Percentiles rank a stretch among this genome's conserved stretches.
Conservation (phyloP, 2,329 filamentous ascomycete genomes). For the Colletotrichum spaethianum region DNA sequence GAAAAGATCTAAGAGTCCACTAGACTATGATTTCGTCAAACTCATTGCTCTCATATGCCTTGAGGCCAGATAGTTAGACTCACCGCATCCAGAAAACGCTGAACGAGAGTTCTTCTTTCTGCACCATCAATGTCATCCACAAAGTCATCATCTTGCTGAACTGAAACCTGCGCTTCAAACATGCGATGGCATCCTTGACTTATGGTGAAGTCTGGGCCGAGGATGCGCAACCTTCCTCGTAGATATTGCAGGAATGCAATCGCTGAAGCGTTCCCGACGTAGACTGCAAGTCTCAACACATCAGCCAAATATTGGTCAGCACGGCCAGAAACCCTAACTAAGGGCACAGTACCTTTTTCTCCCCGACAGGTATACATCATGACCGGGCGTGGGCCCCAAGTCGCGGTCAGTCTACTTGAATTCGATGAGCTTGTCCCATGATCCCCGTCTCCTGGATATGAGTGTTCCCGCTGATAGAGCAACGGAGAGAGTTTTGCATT, state of each 20-base stretch:
- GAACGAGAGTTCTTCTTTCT: neutral
- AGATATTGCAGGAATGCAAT: conserved; percentile 70
- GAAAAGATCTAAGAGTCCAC: conserved; percentile 53
- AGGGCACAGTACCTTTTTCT: neutral
- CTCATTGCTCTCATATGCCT: neutral
- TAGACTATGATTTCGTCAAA: conserved; percentile 45
- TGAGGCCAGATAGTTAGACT: neutral
- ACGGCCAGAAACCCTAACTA: neutral
- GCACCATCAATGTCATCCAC: conserved; percentile 6
- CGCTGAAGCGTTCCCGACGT: conserved; percentile 64
- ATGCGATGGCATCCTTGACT: conserved; percentile 65
- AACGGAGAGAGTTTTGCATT: neutral
- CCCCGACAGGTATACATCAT: conserved; percentile 29
- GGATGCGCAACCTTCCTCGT: conserved; percentile 62
- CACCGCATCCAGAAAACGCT: conserved; percentile 28
- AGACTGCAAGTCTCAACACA: conserved; percentile 51
- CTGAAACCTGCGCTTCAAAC: conserved; percentile 60
- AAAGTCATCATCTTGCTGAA: neutral
- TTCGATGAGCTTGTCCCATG: neutral
- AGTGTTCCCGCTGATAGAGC: neutral
- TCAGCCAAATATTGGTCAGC: neutral
- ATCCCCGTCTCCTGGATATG: neutral
- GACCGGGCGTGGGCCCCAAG: neutral
- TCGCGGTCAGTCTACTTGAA: neutral
- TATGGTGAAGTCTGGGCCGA: conserved; percentile 70